Percentiles rank a stretch among this genome's conserved stretches.
Conservation (phyloP, 106 monocot genomes). For the Hemerocallis citrina region DNA sequence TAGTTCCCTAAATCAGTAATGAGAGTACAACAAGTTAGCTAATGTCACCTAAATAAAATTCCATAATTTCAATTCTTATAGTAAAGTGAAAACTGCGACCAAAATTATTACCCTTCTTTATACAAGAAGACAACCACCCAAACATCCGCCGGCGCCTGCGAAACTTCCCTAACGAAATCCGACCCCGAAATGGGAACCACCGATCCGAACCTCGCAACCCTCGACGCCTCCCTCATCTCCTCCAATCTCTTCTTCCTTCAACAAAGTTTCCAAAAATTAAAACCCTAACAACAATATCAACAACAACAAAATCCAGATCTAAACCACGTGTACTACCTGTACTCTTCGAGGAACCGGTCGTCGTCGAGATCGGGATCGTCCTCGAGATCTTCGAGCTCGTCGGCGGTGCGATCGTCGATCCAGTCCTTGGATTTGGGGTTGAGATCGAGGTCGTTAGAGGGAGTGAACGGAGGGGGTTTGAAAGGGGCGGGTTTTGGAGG, state of each 20-base stretch:
- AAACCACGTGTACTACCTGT: constrained; percentile 31
- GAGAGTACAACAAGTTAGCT: too few species aligned
- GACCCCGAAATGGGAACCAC: constrained; percentile 45
- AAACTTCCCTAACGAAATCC: constrained; percentile 66
- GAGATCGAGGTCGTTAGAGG: constrained; percentile 48
- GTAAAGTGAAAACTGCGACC: too few species aligned
- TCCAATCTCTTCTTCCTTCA: constrained; percentile 77
- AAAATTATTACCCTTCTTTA: constrained; percentile 42
- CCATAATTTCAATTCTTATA: too few species aligned
- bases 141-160: constrained; percentile 43
- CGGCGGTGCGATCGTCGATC: constrained; percentile 65
- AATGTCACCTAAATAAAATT: too few species aligned
- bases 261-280: not conserved
- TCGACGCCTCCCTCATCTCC: constrained; percentile 60
- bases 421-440: constrained; percentile 57
- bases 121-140: constrained; percentile 74
- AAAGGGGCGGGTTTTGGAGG: constrained; percentile 79
- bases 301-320: not conserved
- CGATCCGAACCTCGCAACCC: constrained; percentile 49
- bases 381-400: constrained; percentile 85
- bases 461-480: constrained; percentile 66
- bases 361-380: constrained; percentile 78
- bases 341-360: constrained; percentile 87
- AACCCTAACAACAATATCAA: not conserved
- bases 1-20: too few species aligned